Evolutionary conservation across 768 basidiomycete genomes (phyloP), one percentile per base, ranked within the genome.

Genomic region (Hortiboletus campestris): DNA sequence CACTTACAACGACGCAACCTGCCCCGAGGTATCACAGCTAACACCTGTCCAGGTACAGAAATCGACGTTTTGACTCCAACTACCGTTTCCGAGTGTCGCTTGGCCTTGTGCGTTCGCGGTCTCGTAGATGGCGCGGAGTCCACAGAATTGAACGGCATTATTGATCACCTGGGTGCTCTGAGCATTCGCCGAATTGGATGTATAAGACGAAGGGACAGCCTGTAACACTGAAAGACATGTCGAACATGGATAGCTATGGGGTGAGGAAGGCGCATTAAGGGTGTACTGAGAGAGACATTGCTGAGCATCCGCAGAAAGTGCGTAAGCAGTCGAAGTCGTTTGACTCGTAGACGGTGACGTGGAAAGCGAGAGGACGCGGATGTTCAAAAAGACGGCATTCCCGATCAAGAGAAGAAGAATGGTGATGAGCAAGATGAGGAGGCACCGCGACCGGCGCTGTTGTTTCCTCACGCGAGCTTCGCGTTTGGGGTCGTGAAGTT

Each of bases 31-130:
- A 60, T 76, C 73, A 57, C 80, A 82, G 29, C 58, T 62, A 4
- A 82, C 75, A 3, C 81, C 81, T 8, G 58, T 67, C 80, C 80
- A 82, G 1, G 72, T 65, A 58, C 80, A 81, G 57, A 78, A 78
- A 46, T 72, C 68, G 38, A 74, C 60, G 47, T 80, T 75, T 57
- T 76, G 74, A 45, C 73, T 69, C 80, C 80, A 82, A 7, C 74
- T 75, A 2, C 72, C 73, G 20, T 73, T 75, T 46, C 72, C 69
- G 10, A 82, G 70, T 1, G 63, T 67, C 1, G 70, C 60, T 61
- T 78, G 78, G 1, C 75, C 77, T 49, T 68, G 63, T 16, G 66
- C 57, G 16, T 70, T 63, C 11, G 77, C 64, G 2, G 69, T 71
- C 47, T 76, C 75, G 59, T 75, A 80, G 57, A 82, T 60, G 12